Conservation (phyloP, 441 rosid genomes). For the Aquilaria agallochum region DNA sequence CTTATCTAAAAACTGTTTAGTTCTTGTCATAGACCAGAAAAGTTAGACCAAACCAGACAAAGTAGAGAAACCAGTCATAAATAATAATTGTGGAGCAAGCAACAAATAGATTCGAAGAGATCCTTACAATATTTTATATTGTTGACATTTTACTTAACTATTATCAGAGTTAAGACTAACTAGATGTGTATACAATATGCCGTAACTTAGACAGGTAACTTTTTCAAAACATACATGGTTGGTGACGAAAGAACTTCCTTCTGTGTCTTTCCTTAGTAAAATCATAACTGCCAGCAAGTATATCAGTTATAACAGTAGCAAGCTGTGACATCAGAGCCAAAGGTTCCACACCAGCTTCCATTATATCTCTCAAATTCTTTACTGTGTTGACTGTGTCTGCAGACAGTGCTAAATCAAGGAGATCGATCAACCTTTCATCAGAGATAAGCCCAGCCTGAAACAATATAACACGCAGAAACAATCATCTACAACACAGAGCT, state of each 20-base stretch:
- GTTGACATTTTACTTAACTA: too few species aligned
- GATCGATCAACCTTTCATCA: slow-evolving; percentile 97
- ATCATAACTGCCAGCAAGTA: slow-evolving; percentile 93
- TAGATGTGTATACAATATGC: not conserved
- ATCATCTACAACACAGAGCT: too few species aligned
- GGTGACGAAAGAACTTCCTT: slow-evolving; percentile 77
- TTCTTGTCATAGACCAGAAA: too few species aligned
- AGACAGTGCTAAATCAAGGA: slow-evolving; percentile 97
- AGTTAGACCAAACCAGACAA: too few species aligned
- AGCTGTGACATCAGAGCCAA: slow-evolving; percentile 98
- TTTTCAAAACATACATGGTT: slow-evolving; percentile 65
- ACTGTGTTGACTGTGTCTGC: slow-evolving; percentile 97
- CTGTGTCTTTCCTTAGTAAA: slow-evolving; percentile 66
- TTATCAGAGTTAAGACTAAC: too few species aligned
- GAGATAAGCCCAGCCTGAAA: slow-evolving; percentile 91
- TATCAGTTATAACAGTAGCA: slow-evolving; percentile 95
- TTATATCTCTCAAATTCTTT: slow-evolving; percentile 81
- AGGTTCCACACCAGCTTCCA: slow-evolving; percentile 98
- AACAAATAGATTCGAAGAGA: too few species aligned
- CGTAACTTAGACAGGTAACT: slow-evolving; percentile 2
- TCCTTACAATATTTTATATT: not conserved
- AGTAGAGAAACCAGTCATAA: too few species aligned
- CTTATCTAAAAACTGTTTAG: too few species aligned
- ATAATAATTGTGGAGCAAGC: too few species aligned
- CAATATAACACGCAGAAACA: slow-evolving; percentile 1